Evolutionary conservation across 2,329 filamentous ascomycete genomes (phyloP).

Genomic region (Aspergillus proliferans): DNA sequence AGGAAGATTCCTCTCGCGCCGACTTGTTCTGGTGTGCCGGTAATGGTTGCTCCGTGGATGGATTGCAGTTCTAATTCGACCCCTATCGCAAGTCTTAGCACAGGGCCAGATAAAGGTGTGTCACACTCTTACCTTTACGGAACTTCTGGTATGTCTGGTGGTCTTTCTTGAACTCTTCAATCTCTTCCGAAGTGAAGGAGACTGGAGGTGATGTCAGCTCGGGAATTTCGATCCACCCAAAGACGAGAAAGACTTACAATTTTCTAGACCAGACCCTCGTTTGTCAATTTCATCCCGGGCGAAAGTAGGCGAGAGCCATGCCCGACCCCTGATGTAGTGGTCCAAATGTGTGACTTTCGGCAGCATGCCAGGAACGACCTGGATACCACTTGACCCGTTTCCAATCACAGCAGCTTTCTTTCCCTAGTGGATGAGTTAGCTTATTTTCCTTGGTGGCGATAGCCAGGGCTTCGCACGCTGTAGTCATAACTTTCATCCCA

Average conservation of each 20-base stretch:
- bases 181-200: constrained; percentile 25
- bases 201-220: constrained; percentile 12
- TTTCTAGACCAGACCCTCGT: constrained; percentile 19
- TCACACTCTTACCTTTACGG: constrained; percentile 24
- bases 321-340: constrained; percentile 28
- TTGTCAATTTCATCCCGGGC: constrained; percentile 24
- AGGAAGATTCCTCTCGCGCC: constrained; percentile 17
- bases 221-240: not conserved
- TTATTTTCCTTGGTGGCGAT: not conserved
- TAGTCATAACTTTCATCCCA: constrained; percentile 37
- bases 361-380: constrained; percentile 34
- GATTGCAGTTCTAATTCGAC: constrained; percentile 30
- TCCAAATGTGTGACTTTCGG: constrained; percentile 36
- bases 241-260: constrained; percentile 17
- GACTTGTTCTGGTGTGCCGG: constrained; percentile 23
- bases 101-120: not conserved
- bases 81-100: constrained; percentile 11
- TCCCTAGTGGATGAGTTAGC: constrained; percentile 10
- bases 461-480: constrained; percentile 11
- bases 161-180: constrained; percentile 26
- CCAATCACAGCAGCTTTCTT: constrained; percentile 34
- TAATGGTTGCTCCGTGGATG: constrained; percentile 22
- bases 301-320: constrained; percentile 26
- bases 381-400: constrained; percentile 37
- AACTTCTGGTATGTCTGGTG: constrained; percentile 26